Conservation (phyloP, 352 stramenopile species). For the Phytophthora fragariaefolia region DNA sequence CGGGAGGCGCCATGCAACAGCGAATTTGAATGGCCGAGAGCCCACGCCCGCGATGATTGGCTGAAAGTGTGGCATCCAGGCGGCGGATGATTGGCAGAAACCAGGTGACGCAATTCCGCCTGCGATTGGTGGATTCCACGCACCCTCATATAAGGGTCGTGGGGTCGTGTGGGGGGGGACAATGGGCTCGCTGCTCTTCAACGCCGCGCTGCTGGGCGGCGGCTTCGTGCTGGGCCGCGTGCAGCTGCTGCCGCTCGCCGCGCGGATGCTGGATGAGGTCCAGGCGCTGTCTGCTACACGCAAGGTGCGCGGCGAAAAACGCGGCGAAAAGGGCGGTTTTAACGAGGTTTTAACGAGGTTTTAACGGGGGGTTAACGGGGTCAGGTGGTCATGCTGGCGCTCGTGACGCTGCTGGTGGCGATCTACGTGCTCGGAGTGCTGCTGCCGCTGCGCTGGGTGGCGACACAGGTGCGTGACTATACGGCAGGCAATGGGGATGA, state of each 20-base stretch:
- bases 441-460: slow-evolving; percentile 63
- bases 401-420: slow-evolving; percentile 52
- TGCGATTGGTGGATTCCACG: slow-evolving; percentile 1
- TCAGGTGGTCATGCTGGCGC: slow-evolving; percentile 52
- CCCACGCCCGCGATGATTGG: slow-evolving; percentile 33
- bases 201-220: slow-evolving; percentile 62
- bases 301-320: slow-evolving; percentile 45
- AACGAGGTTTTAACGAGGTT: background rate
- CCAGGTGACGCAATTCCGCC: background rate
- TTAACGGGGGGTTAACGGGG: background rate
- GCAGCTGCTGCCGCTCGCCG: slow-evolving; percentile 52
- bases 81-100: slow-evolving; percentile 17
- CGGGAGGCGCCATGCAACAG: background rate
- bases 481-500: no score
- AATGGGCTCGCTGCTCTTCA: slow-evolving; percentile 66
- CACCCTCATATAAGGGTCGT: background rate
- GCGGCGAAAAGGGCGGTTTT: slow-evolving; percentile 3
- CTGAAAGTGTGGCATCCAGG: slow-evolving; percentile 21
- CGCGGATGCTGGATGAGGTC: slow-evolving; percentile 59
- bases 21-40: slow-evolving; percentile 48
- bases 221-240: slow-evolving; percentile 73
- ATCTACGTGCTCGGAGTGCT: slow-evolving; percentile 71
- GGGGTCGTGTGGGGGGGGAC: background rate
- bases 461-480: slow-evolving; percentile 39
- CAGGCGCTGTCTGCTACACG: slow-evolving; percentile 41